Percentiles rank a stretch among this genome's conserved stretches.
Conservation (phyloP, 768 basidiomycete species). For the Russula dissimulans region DNA sequence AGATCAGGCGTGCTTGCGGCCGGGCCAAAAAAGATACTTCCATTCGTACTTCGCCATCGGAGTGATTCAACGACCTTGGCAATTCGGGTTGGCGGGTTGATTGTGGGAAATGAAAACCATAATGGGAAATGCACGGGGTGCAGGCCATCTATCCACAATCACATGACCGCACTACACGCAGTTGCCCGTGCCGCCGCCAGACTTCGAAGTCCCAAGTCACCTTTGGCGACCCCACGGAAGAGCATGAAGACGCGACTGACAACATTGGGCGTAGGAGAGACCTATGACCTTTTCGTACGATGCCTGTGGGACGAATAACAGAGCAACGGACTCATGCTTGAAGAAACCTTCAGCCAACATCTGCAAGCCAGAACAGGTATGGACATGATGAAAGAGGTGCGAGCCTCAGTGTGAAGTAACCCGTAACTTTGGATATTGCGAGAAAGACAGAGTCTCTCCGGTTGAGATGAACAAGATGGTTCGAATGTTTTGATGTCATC, state of each 20-base stretch:
- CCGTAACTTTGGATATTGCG: slow-evolving; percentile 23
- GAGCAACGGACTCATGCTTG: slow-evolving; percentile 32
- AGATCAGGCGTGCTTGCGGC: too few species aligned
- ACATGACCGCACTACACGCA: neutral
- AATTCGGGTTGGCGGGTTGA: too few species aligned
- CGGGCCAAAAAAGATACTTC: too few species aligned
- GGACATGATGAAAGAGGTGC: slow-evolving; percentile 40
- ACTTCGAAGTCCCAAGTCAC: slow-evolving; percentile 24
- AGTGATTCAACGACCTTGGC: too few species aligned
- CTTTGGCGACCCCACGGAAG: slow-evolving; percentile 30
- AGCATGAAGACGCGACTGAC: slow-evolving; percentile 40
- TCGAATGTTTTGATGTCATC: neutral
- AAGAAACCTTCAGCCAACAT: too few species aligned
- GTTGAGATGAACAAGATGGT: neutral
- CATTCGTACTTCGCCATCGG: too few species aligned
- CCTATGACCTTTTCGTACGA: slow-evolving; percentile 30
- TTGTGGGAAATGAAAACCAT: too few species aligned
- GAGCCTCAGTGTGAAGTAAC: slow-evolving; percentile 36
- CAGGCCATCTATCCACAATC: slow-evolving; percentile 12
- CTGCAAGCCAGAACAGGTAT: slow-evolving; percentile 2
- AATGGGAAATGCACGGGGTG: neutral
- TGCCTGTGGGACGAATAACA: slow-evolving; percentile 37
- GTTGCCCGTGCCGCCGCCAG: slow-evolving; percentile 16
- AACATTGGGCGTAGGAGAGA: slow-evolving; percentile 31
- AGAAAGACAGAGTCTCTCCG: slow-evolving; percentile 21